These are phyloP conservation scores for Microcyclosporella mali DNA, from an alignment of 2,329 filamentous ascomycete genomes.

Conservation along the genomic window DNA sequence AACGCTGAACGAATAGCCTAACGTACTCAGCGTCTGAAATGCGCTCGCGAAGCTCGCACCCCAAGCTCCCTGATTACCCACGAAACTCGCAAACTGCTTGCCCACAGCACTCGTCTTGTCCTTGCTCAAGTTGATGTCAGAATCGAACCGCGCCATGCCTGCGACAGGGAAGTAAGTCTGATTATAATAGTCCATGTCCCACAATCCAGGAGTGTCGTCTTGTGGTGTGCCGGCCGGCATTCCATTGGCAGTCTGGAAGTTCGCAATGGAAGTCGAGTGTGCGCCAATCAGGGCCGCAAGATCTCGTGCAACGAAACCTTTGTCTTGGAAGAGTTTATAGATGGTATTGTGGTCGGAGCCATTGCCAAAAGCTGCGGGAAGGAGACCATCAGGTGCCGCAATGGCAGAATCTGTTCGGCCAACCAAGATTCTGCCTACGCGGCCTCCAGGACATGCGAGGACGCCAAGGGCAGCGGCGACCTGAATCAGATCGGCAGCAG, in stretches of 20 bases:
- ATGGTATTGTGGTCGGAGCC: conserved; percentile 36
- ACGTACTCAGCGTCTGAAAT: conserved; percentile 10
- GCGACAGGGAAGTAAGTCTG: conserved; percentile 25
- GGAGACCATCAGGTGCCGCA: conserved; percentile 39
- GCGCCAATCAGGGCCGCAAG: conserved; percentile 52
- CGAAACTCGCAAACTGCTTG: conserved; percentile 26
- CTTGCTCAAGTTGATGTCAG: conserved; percentile 28
- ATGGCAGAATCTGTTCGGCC: conserved; percentile 43
- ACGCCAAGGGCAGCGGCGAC: conserved; percentile 44
- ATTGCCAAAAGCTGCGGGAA: conserved; percentile 39
- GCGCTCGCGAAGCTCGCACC: conserved; percentile 15
- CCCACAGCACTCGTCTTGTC: conserved; percentile 14
- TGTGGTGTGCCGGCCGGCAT: conserved; percentile 35
- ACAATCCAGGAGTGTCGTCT: conserved; percentile 46
- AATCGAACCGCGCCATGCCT: conserved; percentile 28
- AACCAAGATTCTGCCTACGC: conserved; percentile 45
- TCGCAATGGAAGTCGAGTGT: conserved; percentile 47
- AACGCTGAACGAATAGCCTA: conserved; percentile 11
- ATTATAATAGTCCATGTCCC: conserved; percentile 48
- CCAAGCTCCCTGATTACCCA: conserved; percentile 28
- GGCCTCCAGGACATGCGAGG: conserved; percentile 48
- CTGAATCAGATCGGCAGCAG: conserved; percentile 52
- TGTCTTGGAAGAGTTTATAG: conserved; percentile 44
- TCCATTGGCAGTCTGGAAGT: conserved; percentile 24
- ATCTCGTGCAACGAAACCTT: conserved; percentile 47